Conservation (phyloP, 2,329 filamentous ascomycete species). For the Fusarium albidum region DNA sequence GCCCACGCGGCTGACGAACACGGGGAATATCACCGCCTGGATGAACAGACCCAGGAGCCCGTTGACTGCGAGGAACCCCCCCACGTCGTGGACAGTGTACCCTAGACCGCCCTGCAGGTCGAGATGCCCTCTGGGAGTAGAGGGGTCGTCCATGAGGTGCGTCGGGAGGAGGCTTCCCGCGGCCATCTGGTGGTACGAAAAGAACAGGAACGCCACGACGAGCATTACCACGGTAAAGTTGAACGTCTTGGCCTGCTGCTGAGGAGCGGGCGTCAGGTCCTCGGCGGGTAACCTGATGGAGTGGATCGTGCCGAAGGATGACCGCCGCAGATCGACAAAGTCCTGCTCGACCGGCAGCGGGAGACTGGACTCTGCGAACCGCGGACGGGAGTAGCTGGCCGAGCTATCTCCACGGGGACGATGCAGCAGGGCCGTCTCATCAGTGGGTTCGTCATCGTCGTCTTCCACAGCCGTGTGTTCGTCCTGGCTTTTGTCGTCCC, state of each 20-base stretch:
- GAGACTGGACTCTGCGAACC: conserved; percentile 34
- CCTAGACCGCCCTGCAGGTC: conserved; percentile 69
- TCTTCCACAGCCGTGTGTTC: conserved; percentile 37
- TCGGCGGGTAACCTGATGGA: conserved; percentile 46
- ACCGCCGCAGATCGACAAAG: conserved; percentile 38
- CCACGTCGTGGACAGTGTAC: conserved; percentile 71
- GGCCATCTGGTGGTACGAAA: conserved; percentile 57
- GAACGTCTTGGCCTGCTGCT: conserved; percentile 40
- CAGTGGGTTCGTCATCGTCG: conserved; percentile 27
- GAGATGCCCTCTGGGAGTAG: conserved; percentile 32
- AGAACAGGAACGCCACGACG: conserved; percentile 49
- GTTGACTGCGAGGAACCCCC: conserved; percentile 73
- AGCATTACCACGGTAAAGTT: conserved; percentile 49
- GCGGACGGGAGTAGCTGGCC: conserved; percentile 27
- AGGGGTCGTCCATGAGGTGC: conserved; percentile 50
- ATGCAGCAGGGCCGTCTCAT: conserved; percentile 23
- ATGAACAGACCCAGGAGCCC: conserved; percentile 77
- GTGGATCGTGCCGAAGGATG: conserved; percentile 53
- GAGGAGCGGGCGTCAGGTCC: conserved; percentile 28
- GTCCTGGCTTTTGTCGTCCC: conserved; percentile 1
- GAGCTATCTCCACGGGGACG: conserved; percentile 27
- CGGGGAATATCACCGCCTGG: conserved; percentile 75
- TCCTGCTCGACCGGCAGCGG: conserved; percentile 33
- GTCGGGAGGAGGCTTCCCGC: conserved; percentile 53
- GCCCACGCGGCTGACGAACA: conserved; percentile 69